Evolutionary conservation across 306 rosid species (phyloP), one percentile per base, ranked within the genome.

Genomic region (Coriaria nepalensis): DNA sequence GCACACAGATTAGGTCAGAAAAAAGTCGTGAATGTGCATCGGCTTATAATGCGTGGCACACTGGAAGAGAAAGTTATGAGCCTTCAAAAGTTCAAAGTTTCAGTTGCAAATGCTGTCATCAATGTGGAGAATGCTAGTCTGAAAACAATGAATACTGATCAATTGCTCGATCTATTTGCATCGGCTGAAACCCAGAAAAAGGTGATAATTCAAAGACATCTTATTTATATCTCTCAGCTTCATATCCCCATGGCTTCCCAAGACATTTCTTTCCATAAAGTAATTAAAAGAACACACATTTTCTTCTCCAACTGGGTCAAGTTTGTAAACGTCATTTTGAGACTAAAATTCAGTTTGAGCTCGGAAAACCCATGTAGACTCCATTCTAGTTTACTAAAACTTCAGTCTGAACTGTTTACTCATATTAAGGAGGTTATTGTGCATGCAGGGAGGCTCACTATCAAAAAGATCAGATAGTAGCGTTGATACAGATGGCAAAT

Each of bases 121-220:
- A 90, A 90, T 77, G 41, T 95, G 6, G 97, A 90, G 58, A 90
- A 90, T 69, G 76, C 97, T 33, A 90, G 97, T 65, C 63, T 90
- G 95, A 90, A 79, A 58, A 84, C 97, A n/a, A 90, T 90, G 97
- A 90, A 90, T 65, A 90, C 97, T 20, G 95, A 90, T 60, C 97
- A 90, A 67, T 69, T 90, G 73, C 97, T 90, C 40, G 97, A 90
- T 75, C 80, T 84, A 54, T 90, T 90, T 70, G 83, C 87, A 41
- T 71, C 97, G 0, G 94, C 90, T 36, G 94, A 90, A 52, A 56
- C 68, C 50, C 60, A 75, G 55, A 77, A 65, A 53, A 79, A 81
- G 96, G 96, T 87, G 82, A 33, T 38, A 34, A 12, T 6, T 50
- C 13, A 20, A 20, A 5, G 20, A 10, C 40, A 37, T 36, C 37